A percentile compares a stretch with the other conserved stretches of the same genome.
Conservation (phyloP, 345 rosid genomes). For the Mercurialis annua region DNA sequence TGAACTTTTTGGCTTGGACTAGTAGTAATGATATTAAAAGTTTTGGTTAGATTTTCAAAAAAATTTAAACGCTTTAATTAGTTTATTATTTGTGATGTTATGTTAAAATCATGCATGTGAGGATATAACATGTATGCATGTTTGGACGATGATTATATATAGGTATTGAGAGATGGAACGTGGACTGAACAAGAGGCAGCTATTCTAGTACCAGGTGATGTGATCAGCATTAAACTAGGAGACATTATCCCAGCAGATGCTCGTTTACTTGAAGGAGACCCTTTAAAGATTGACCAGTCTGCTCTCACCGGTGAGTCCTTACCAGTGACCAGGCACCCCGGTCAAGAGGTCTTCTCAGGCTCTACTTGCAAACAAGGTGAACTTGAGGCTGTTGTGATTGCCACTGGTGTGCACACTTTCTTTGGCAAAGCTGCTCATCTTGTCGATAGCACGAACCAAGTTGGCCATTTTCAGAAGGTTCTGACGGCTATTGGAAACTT, state of each 20-base stretch:
- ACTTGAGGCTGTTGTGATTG: constrained; percentile 79
- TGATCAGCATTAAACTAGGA: constrained; percentile 73
- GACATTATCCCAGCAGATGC: constrained; percentile 86
- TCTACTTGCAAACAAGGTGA: constrained; percentile 92
- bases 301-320: constrained; percentile 84
- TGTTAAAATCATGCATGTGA: too few relatives aligned
- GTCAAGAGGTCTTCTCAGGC: constrained; percentile 75
- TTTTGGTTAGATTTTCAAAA: too few relatives aligned
- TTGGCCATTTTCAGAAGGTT: constrained; percentile 82
- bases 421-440: constrained; percentile 93
- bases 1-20: too few relatives aligned
- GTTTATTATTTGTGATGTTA: too few relatives aligned
- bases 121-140: background rate
- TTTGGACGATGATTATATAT: constrained; percentile 1
- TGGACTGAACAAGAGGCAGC: constrained; percentile 82
- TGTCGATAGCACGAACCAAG: constrained; percentile 72
- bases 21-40: too few relatives aligned
- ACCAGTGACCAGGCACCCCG: constrained; percentile 65
- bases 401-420: constrained; percentile 83
- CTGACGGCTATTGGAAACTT: constrained; percentile 88
- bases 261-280: constrained; percentile 79
- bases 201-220: constrained; percentile 73
- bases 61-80: too few relatives aligned
- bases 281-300: constrained; percentile 75
- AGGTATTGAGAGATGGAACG: constrained; percentile 72